Evolutionary conservation across 106 monocot genomes (phyloP), one percentile per base, ranked within the genome.

Genomic region (Allium sativum): DNA sequence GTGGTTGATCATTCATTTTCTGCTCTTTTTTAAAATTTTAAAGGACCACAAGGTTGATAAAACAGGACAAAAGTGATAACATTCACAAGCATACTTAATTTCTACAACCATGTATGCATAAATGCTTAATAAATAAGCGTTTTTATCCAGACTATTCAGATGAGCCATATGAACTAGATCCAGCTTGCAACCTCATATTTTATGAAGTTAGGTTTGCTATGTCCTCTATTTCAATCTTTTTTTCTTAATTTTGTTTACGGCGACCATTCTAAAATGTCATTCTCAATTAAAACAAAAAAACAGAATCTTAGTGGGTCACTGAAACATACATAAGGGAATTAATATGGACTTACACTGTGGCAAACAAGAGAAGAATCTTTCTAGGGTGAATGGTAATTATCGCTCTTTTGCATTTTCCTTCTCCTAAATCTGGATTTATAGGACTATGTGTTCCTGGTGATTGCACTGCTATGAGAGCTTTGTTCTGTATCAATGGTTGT

Each of bases 331-430:
- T 15, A 11, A 59, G 44, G 18, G 59, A 59, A 44, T n/a, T 43
- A 14, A 17, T 6, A 4, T n/a, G 55, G 18, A 68, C 93, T 86
- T 83, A 94, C 93, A 89, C 68, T 16, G 89, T 80, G 22, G 93
- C 91, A 52, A 96, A 96, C 40, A 91, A 59, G 11, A 96, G 91
- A 55, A 91, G 82, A n/a, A 96, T 88, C 69, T 84, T 88, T 44
- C 81, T 77, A 22, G 96, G 90, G 54, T 87, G 69, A 58, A 90
- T 68, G 21, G 72, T 67, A 44, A 72, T 62, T 19, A 84, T 53
- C 14, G 76, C 78, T 55, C 65, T 82, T 57, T 76, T 84, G 64
- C 48, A 71, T 59, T 73, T 87, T 65, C 76, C 78, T 68, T 90
- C 94, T 4, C 72, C 77, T 52, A 73, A 22, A 31, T 90, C 90